Percentiles rank a stretch among this genome's conserved stretches.
These are phyloP conservation scores for Trapa bicornis DNA, from an alignment of 345 rosid genomes.

Conservation along the genomic window DNA sequence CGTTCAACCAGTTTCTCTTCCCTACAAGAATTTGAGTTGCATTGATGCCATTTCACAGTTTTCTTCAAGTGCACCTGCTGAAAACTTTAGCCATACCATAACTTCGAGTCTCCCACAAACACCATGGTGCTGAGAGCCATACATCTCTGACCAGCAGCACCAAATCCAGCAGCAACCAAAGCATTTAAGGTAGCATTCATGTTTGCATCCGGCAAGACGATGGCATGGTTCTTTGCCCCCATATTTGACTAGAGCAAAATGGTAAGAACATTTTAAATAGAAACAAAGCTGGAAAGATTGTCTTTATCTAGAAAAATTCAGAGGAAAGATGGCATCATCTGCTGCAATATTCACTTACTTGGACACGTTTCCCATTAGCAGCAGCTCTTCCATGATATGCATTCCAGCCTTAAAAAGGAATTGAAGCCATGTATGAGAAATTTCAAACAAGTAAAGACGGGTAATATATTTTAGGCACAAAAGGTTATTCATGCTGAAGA, in stretches of 20 bases:
- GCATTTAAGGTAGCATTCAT: conserved; percentile 74
- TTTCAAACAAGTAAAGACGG: background rate
- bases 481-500: background rate
- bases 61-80: background rate
- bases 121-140: conserved; percentile 94
- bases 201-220: conserved; percentile 79
- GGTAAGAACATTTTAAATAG: background rate
- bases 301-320: background rate
- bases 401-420: conserved; percentile 61
- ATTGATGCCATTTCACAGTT: background rate
- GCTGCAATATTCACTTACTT: conserved; percentile 30
- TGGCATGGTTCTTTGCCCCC: conserved; percentile 97
- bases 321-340: background rate
- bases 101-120: conserved; percentile 64
- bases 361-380: conserved; percentile 92
- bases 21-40: conserved; percentile 27
- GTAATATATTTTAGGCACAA: background rate
- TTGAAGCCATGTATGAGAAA: conserved; percentile 6
- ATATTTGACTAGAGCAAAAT: conserved; percentile 61
- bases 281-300: background rate
- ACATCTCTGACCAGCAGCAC: conserved; percentile 98
- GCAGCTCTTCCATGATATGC: conserved; percentile 89
- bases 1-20: conserved; percentile 55
- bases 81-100: conserved; percentile 45
- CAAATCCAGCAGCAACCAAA: conserved; percentile 90